Evolutionary conservation across 2,329 filamentous ascomycete species (phyloP).

Genomic region (Bipolaris zeicola): DNA sequence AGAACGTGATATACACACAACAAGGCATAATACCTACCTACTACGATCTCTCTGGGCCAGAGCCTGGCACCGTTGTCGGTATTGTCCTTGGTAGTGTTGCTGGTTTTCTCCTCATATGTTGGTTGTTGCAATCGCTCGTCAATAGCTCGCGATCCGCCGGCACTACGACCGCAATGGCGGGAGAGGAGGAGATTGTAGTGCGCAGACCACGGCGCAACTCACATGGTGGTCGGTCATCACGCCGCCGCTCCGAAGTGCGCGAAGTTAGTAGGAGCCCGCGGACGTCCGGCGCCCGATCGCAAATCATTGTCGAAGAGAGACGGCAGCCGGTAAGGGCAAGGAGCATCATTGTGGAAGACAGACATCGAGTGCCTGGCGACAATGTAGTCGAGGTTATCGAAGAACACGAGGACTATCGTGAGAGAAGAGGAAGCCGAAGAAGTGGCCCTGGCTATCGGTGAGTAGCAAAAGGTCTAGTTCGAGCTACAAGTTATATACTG

Average conservation of each 20-base stretch:
- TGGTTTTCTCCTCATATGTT: conserved; percentile 60
- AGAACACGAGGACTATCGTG: conserved; percentile 55
- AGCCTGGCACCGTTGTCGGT: conserved; percentile 64
- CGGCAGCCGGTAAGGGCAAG: conserved; percentile 36
- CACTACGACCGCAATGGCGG: conserved; percentile 49
- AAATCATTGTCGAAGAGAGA: conserved; percentile 48
- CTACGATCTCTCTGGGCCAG: conserved; percentile 61
- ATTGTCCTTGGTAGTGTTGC: conserved; percentile 63
- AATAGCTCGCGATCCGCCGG: conserved; percentile 36
- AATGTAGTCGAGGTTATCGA: conserved; percentile 66
- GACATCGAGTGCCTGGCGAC: conserved; percentile 53
- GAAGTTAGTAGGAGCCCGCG: conserved; percentile 48
- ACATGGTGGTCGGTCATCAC: conserved; percentile 41
- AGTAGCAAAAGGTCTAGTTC: conserved; percentile 33
- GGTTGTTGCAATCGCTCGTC: conserved; percentile 55
- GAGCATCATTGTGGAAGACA: conserved; percentile 54
- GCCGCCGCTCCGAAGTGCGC: conserved; percentile 43
- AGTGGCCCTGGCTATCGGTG: conserved; percentile 53
- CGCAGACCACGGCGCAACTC: conserved; percentile 37
- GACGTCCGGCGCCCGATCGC: conserved; percentile 37
- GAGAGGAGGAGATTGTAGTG: conserved; percentile 65
- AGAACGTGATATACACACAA: conserved; percentile 23
- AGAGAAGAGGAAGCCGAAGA: conserved; percentile 46
- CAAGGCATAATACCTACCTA: conserved; percentile 63
- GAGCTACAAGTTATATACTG: neutral